Base-by-base conservation (phyloP, 768 basidiomycete species). In the Suillus spraguei region DNA sequence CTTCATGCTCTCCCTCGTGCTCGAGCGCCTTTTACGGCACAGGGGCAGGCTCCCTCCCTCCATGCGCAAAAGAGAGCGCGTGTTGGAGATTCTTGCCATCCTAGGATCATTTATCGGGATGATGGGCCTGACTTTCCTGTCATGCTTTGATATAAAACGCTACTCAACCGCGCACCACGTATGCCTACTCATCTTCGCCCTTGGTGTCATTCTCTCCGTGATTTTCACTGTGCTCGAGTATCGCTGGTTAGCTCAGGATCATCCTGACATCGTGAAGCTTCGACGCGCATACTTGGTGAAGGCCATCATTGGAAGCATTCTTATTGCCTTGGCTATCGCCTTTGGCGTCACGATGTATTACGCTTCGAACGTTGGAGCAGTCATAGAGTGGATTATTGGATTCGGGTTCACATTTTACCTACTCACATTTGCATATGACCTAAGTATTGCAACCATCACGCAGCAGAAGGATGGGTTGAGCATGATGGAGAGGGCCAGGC, bases 151-250 rank as follows among this genome's bases (percentile, higher is more conserved):
- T 70, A 89, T 88, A 0, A 80, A 80, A 63, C 82, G 82, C 3
- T 80, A 83, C 72, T 63, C 78, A 2, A 78, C 72, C 33, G 69
- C 80, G 7, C 91, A 94, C 70, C 72, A 85, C 20, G 65, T 76
- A 13, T 92, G 91, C 67, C 81, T 94, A 17, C 79, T 91, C 32
- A 76, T 92, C 10, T 94, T 92, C 75, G 87, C 92, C 59, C 53
- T 89, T 42, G 91, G 91, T 13, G 88, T 92, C 5, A 84, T 81
- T 2, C 69, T 92, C 39, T 88, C 87, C 63, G 88, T 90, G 24
- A 84, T 93, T 41, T 93, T 92, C 77, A 89, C 89, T 8, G 77
- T 91, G 28, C 61, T 83, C 9, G 91, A 94, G 81, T 91, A 84
- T 61, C 81, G 82, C 5, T 91, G 87, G 87, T 77, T 92, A 56